These are phyloP conservation scores for Caryopteris hybrid DNA, from an alignment of 305 asterid genomes.

Conservation along the genomic window DNA sequence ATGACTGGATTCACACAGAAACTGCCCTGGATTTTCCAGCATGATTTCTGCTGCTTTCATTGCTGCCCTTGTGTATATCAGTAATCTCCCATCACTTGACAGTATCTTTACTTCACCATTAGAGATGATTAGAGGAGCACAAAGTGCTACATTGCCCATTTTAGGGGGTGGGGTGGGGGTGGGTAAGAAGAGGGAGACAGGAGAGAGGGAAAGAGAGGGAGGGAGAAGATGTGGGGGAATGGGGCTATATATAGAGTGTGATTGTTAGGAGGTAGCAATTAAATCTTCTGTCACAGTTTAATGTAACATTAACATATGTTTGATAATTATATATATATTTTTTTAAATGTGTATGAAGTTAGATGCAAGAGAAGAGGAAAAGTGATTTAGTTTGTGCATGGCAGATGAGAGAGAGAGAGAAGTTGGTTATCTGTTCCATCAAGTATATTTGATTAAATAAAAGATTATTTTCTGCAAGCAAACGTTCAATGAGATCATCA, in stretches of 20 bases:
- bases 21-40: conserved; percentile 57
- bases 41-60: conserved; percentile 53
- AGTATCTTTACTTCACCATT: conserved; percentile 34
- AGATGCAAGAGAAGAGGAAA: too few relatives aligned
- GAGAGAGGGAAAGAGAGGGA: background rate
- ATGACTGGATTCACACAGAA: conserved; percentile 42
- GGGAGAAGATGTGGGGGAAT: background rate
- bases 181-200: too few relatives aligned
- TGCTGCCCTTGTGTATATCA: conserved; percentile 34
- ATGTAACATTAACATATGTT: background rate
- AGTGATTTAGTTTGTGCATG: background rate
- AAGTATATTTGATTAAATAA: conserved; percentile 1
- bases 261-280: background rate
- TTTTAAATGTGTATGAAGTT: too few relatives aligned
- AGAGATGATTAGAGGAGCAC: conserved; percentile 51
- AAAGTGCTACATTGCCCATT: conserved; percentile 66
- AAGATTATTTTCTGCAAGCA: background rate
- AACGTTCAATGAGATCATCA: conserved; percentile 6
- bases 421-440: conserved; percentile 22
- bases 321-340: too few relatives aligned
- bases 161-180: too few relatives aligned
- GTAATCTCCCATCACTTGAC: conserved; percentile 39
- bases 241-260: background rate
- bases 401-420: conserved; percentile 6
- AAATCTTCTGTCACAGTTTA: background rate